phyloP scores from a whole-genome alignment of 805 yeast species.

The Lachancea sp. region DNA sequence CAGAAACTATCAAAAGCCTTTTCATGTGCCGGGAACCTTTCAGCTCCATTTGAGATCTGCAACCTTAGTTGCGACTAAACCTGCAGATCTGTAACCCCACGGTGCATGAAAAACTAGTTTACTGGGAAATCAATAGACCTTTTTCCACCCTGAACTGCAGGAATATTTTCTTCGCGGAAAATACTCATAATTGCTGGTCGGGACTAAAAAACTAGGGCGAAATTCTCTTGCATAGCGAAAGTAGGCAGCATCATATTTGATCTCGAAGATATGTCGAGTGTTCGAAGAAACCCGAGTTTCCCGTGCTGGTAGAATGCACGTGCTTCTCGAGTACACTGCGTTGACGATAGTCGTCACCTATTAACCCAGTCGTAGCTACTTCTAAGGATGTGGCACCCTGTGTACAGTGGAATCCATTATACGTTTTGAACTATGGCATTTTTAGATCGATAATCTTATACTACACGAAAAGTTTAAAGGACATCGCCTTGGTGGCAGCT shows the following conservation, averaged over 20 bases:
- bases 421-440: too few species aligned
- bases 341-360: too few species aligned
- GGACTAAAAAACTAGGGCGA: constrained; percentile 32
- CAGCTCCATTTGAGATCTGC: constrained; percentile 19
- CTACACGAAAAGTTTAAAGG: constrained; percentile 5
- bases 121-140: constrained; percentile 28
- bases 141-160: constrained; percentile 35
- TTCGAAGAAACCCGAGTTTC: too few species aligned
- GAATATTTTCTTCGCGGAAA: constrained; percentile 7
- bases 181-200: constrained; percentile 21
- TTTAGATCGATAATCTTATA: constrained; percentile 6
- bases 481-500: not conserved
- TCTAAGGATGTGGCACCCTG: too few species aligned
- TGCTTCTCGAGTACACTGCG: too few species aligned
- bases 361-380: too few species aligned
- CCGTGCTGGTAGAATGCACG: too few species aligned
- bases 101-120: constrained; percentile 32
- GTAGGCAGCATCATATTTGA: too few species aligned
- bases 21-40: constrained; percentile 15
- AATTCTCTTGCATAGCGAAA: too few species aligned
- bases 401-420: too few species aligned
- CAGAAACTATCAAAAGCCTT: constrained; percentile 30
- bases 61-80: constrained; percentile 33
- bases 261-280: too few species aligned
- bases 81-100: constrained; percentile 26